Percentiles rank a stretch among this genome's conserved stretches.
Conservation (phyloP, 768 basidiomycete genomes). For the Kwoniella botswanensis region DNA sequence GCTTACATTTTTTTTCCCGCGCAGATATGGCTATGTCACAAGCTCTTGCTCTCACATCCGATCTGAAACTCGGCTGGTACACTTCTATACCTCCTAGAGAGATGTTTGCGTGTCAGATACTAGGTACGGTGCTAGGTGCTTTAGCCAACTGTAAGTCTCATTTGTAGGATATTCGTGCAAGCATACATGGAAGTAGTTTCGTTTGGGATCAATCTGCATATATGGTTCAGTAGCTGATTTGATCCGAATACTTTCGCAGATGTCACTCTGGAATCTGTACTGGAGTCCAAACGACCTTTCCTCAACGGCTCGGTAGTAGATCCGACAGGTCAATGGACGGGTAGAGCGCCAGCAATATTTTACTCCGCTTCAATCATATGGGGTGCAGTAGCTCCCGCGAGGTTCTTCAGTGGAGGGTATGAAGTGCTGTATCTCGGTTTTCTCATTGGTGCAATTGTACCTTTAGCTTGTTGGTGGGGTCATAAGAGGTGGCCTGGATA, state of each 20-base stretch:
- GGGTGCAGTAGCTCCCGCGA: conserved; percentile 51
- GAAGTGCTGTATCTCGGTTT: conserved; percentile 50
- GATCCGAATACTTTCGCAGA: conserved; percentile 21
- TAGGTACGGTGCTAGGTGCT: conserved; percentile 55
- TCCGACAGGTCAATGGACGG: conserved; percentile 58
- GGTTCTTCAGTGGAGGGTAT: conserved; percentile 58
- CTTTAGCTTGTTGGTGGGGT: conserved; percentile 45
- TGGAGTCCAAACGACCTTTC: conserved; percentile 51
- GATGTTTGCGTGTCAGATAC: conserved; percentile 57
- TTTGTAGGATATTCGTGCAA: neutral
- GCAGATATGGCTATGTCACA: conserved; percentile 58
- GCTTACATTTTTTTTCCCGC: neutral
- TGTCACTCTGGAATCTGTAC: conserved; percentile 53
- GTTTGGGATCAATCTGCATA: no score
- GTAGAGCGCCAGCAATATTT: conserved; percentile 56
- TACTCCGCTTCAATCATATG: conserved; percentile 57
- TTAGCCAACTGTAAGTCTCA: conserved; percentile 51
- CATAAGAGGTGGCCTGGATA: conserved; percentile 53
- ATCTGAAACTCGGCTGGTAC: conserved; percentile 58
- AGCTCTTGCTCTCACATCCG: conserved; percentile 51
- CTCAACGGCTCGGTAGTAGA: conserved; percentile 55
- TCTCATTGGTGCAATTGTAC: conserved; percentile 52
- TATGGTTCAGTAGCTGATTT: no score
- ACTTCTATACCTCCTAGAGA: conserved; percentile 51
- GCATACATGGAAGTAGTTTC: no score